phyloP scores from a whole-genome alignment of 441 rosid species.

The Dalechampia spathulata region DNA sequence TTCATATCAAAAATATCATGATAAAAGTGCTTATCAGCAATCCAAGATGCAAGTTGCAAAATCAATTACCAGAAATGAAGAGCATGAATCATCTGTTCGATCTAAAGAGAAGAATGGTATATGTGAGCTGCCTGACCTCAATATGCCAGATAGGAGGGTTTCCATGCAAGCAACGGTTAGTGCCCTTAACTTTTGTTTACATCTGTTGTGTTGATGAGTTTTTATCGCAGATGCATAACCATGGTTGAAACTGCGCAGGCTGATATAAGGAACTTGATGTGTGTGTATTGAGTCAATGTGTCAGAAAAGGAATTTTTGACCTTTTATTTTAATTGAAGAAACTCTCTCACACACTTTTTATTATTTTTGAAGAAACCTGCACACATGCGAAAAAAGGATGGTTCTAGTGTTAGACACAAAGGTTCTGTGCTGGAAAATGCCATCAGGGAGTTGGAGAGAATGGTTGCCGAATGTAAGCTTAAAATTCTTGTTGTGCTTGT shows the following conservation, averaged over 20 bases:
- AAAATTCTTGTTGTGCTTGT: conserved; percentile 8
- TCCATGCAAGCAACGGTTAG: conserved; percentile 49
- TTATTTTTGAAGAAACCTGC: conserved; percentile 53
- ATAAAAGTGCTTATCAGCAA: conserved; percentile 36
- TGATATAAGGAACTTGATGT: conserved; percentile 1
- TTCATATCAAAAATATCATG: conserved; percentile 43
- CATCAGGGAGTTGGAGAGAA: conserved; percentile 82
- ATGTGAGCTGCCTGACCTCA: conserved; percentile 47
- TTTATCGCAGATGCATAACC: conserved; percentile 5
- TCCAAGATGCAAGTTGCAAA: conserved; percentile 47
- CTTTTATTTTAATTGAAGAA: too few relatives aligned
- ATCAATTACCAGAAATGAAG: conserved; percentile 26
- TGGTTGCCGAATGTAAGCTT: conserved; percentile 87
- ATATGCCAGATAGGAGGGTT: conserved; percentile 49
- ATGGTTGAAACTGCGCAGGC: conserved; percentile 10
- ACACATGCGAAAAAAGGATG: conserved; percentile 47
- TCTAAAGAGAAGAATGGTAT: conserved; percentile 49
- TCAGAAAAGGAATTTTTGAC: too few relatives aligned
- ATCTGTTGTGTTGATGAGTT: neutral
- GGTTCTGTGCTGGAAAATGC: conserved; percentile 73
- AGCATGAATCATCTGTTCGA: conserved; percentile 33
- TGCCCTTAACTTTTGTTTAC: conserved; percentile 10
- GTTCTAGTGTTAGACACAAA: conserved; percentile 55
- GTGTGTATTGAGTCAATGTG: too few relatives aligned
- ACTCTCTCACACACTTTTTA: too few relatives aligned